These are phyloP conservation scores for Aquilaria agallochum DNA, from an alignment of 441 rosid genomes.

Conservation along the genomic window DNA sequence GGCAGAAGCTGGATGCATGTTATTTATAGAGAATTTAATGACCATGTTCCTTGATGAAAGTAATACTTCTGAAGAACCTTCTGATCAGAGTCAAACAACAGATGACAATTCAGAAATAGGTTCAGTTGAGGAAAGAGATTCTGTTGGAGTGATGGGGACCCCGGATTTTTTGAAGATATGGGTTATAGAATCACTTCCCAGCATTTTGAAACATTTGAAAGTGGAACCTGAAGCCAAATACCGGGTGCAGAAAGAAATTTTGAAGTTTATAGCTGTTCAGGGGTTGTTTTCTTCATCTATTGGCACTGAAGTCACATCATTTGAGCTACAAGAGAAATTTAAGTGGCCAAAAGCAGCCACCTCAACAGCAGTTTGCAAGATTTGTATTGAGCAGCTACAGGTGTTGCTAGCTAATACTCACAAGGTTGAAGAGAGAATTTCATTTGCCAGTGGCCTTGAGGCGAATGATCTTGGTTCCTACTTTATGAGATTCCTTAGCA, in stretches of 20 bases:
- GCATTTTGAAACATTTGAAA: slow-evolving; percentile 66
- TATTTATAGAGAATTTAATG: slow-evolving; percentile 72
- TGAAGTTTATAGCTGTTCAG: slow-evolving; percentile 94
- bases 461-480: slow-evolving; percentile 70
- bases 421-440: slow-evolving; percentile 49
- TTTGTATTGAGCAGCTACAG: slow-evolving; percentile 94
- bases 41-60: slow-evolving; percentile 84
- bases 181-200: slow-evolving; percentile 85
- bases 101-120: slow-evolving; percentile 97
- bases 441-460: slow-evolving; percentile 47
- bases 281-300: slow-evolving; percentile 92
- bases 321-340: slow-evolving; percentile 93
- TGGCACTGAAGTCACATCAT: slow-evolving; percentile 94
- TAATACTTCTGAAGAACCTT: slow-evolving; percentile 73
- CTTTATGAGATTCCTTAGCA: slow-evolving; percentile 81
- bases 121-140: slow-evolving; percentile 76
- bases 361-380: slow-evolving; percentile 65
- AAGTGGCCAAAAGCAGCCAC: slow-evolving; percentile 90
- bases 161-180: slow-evolving; percentile 79
- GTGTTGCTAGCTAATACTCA: slow-evolving; percentile 70
- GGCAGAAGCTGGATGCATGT: slow-evolving; percentile 74
- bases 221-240: slow-evolving; percentile 68
- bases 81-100: slow-evolving; percentile 99
- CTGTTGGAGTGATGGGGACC: slow-evolving; percentile 42
- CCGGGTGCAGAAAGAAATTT: slow-evolving; percentile 72